These are phyloP conservation scores for Porphyrellus cyaneotinctus DNA, from an alignment of 768 basidiomycete genomes.

Conservation along the genomic window DNA sequence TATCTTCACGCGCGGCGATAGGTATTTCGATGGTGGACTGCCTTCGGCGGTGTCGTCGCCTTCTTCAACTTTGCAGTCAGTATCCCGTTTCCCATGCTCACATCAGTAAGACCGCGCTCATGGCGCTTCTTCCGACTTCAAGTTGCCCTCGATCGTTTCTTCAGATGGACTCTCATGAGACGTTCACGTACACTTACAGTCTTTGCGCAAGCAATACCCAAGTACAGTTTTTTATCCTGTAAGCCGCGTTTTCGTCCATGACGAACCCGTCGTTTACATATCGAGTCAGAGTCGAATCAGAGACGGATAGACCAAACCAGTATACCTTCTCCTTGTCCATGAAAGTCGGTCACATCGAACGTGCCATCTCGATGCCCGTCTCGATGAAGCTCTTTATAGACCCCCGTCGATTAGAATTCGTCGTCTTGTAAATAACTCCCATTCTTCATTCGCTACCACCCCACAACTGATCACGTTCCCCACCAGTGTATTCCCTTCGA, in stretches of 20 bases:
- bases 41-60: constrained; percentile 6
- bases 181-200: constrained; percentile 44
- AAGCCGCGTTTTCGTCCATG: not conserved
- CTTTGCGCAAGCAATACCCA: constrained; percentile 42
- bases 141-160: constrained; percentile 22
- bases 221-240: constrained; percentile 28
- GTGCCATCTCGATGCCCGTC: constrained; percentile 46
- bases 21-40: constrained; percentile 6
- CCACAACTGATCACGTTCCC: constrained; percentile 33
- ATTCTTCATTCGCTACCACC: constrained; percentile 6
- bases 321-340: constrained; percentile 42
- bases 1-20: constrained; percentile 1
- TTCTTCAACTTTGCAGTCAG: constrained; percentile 4
- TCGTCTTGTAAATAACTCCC: constrained; percentile 56
- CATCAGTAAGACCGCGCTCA: constrained; percentile 7
- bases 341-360: constrained; percentile 53
- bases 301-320: constrained; percentile 17
- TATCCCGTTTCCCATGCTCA: constrained; percentile 1
- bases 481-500: constrained; percentile 56
- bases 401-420: constrained; percentile 48
- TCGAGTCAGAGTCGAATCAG: too few relatives aligned
- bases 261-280: too few relatives aligned
- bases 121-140: not conserved
- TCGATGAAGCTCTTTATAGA: constrained; percentile 46
- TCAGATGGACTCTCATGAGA: constrained; percentile 21